A percentile compares a stretch with the other conserved stretches of the same genome.
Conservation (phyloP, 2,329 filamentous ascomycete species). For the Penicillium brevicompactum region DNA sequence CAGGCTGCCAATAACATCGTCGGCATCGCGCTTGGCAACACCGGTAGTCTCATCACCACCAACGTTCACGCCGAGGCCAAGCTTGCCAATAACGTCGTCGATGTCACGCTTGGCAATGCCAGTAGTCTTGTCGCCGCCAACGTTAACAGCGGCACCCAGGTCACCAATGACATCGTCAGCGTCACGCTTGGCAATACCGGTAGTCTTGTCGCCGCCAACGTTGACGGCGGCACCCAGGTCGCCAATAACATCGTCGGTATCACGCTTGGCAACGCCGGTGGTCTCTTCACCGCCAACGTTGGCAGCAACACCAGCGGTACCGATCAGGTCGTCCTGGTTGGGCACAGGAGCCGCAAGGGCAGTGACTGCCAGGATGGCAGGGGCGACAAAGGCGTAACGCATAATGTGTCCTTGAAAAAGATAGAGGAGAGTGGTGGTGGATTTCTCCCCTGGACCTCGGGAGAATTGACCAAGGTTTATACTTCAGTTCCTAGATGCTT, state of each 20-base stretch:
- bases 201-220: too few species aligned
- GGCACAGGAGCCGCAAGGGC: conserved; percentile 10
- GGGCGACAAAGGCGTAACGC: conserved; percentile 7
- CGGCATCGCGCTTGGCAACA: too few species aligned
- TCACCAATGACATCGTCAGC: too few species aligned
- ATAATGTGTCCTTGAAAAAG: neutral
- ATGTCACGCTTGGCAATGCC: too few species aligned
- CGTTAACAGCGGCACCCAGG: too few species aligned
- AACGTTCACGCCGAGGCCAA: too few species aligned
- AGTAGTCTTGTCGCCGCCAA: too few species aligned
- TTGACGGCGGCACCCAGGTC: too few species aligned
- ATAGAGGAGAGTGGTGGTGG: neutral
- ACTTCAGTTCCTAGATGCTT: neutral
- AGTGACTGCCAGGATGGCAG: conserved; percentile 3
- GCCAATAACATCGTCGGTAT: neutral
- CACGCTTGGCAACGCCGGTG: conserved; percentile 1
- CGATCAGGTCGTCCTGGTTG: neutral
- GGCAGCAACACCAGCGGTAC: neutral
- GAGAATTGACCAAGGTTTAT: neutral
- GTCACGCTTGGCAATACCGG: too few species aligned
- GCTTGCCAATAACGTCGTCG: too few species aligned
- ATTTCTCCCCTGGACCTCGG: neutral
- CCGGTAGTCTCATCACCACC: too few species aligned
- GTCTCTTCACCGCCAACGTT: neutral
- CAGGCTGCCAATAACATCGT: too few species aligned